Evolutionary conservation across 768 basidiomycete species (phyloP).

Genomic region (Leccinum rimulosum): DNA sequence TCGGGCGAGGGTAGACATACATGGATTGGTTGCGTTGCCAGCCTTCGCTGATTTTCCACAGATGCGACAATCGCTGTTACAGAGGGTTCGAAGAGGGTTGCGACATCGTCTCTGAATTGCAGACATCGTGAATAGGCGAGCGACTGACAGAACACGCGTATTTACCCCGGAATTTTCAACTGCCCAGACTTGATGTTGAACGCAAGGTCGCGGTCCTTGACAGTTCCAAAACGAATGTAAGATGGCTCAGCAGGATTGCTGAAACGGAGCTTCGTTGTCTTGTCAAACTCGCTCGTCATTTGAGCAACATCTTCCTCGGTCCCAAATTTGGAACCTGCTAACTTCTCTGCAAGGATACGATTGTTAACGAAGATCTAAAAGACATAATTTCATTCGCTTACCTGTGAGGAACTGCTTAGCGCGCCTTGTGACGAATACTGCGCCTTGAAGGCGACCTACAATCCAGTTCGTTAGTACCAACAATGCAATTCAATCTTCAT

Average conservation of each 20-base stretch:
- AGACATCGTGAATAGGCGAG: neutral
- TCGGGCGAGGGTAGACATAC: slow-evolving; percentile 14
- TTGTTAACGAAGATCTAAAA: neutral
- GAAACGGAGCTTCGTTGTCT: slow-evolving; percentile 46
- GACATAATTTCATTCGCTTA: slow-evolving; percentile 13
- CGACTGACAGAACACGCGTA: too few species aligned
- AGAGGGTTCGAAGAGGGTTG: slow-evolving; percentile 31
- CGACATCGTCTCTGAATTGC: slow-evolving; percentile 27
- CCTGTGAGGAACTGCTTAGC: slow-evolving; percentile 40
- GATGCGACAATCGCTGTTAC: slow-evolving; percentile 19
- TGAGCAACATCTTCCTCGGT: slow-evolving; percentile 39
- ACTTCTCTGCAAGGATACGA: slow-evolving; percentile 32
- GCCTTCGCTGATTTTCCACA: slow-evolving; percentile 22
- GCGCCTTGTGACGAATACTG: slow-evolving; percentile 48
- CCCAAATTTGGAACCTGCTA: slow-evolving; percentile 40
- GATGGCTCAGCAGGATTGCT: slow-evolving; percentile 37
- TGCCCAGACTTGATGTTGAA: slow-evolving; percentile 46
- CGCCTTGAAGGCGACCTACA: slow-evolving; percentile 48
- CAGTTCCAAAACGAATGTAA: slow-evolving; percentile 48
- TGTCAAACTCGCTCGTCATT: slow-evolving; percentile 45
- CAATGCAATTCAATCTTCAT: neutral
- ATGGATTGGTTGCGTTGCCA: slow-evolving; percentile 21
- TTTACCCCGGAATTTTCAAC: slow-evolving; percentile 40
- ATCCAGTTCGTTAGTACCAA: neutral
- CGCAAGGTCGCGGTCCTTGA: slow-evolving; percentile 38